Conservation (phyloP, 129 eudicot genomes). For the Flaveria sonorensis region DNA sequence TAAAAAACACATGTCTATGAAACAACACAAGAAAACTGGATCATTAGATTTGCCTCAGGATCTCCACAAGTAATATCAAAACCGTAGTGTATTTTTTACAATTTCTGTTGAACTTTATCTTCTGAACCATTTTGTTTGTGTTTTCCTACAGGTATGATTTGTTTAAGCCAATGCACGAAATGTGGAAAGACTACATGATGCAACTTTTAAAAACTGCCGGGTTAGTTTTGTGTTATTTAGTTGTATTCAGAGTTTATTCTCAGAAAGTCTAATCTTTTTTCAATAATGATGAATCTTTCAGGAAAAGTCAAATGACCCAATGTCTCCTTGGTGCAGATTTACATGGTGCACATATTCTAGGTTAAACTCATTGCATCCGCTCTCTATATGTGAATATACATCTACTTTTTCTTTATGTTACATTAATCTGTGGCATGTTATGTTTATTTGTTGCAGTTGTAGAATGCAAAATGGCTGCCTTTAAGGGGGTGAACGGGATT, state of each 20-base stretch:
- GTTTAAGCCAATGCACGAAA: conserved; percentile 80
- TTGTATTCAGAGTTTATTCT: not conserved
- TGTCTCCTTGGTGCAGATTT: conserved; percentile 80
- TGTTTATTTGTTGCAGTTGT: conserved; percentile 55
- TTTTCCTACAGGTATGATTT: conserved; percentile 54
- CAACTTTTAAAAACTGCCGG: conserved; percentile 66
- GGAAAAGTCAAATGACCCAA: conserved; percentile 69
- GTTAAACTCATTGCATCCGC: conserved; percentile 31
- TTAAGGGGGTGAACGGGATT: conserved; percentile 67
- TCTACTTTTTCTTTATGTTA: not conserved
- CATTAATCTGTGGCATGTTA: not conserved
- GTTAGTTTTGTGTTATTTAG: conserved; percentile 40
- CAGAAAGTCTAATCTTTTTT: conserved; percentile 3
- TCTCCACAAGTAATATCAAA: conserved; percentile 55
- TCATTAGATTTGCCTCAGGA: conserved; percentile 62
- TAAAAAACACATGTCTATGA: conserved; percentile 73
- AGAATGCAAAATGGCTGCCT: conserved; percentile 59
- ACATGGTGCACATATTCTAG: conserved; percentile 83
- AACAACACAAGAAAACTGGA: conserved; percentile 70
- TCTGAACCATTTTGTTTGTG: conserved; percentile 12
- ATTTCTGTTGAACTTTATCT: not conserved
- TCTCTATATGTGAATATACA: not conserved
- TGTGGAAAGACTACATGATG: conserved; percentile 64
- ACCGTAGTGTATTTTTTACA: not conserved
- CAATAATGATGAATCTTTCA: conserved; percentile 35